Evolutionary conservation across 1,284 basidiomycete species (phyloP).

Genomic region (Meira nashicola): DNA sequence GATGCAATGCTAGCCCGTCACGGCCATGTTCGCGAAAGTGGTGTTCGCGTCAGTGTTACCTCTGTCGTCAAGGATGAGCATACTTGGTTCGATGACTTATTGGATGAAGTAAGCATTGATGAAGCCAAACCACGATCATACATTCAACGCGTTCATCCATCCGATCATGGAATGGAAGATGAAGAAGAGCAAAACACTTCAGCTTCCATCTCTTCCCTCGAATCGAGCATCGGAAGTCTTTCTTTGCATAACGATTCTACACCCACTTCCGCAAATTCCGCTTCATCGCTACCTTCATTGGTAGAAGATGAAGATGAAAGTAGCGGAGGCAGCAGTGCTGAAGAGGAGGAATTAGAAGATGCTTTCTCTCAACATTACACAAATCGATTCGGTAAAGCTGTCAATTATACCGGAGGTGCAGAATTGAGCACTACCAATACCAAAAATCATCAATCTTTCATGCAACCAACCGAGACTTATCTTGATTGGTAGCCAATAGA

Average conservation of each 20-base stretch:
- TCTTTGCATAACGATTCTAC: background rate
- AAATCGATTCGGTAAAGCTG: too few species aligned
- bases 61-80: background rate
- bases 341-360: too few species aligned
- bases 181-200: background rate
- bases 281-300: too few species aligned
- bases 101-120: slow-evolving; percentile 4
- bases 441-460: too few species aligned
- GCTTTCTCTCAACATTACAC: too few species aligned
- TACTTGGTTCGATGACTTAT: background rate
- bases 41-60: background rate
- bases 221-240: background rate
- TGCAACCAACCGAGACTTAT: too few species aligned
- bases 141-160: background rate
- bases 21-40: background rate
- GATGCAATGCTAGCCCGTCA: background rate
- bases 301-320: too few species aligned
- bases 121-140: background rate
- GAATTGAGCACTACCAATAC: too few species aligned
- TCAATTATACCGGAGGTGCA: too few species aligned
- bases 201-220: slow-evolving; percentile 2
- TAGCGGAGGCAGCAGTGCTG: too few species aligned
- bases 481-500: too few species aligned
- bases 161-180: background rate
- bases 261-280: too few species aligned